Base-by-base conservation (phyloP, 2,329 filamentous ascomycete species). In the Lecanosticta acicola region DNA sequence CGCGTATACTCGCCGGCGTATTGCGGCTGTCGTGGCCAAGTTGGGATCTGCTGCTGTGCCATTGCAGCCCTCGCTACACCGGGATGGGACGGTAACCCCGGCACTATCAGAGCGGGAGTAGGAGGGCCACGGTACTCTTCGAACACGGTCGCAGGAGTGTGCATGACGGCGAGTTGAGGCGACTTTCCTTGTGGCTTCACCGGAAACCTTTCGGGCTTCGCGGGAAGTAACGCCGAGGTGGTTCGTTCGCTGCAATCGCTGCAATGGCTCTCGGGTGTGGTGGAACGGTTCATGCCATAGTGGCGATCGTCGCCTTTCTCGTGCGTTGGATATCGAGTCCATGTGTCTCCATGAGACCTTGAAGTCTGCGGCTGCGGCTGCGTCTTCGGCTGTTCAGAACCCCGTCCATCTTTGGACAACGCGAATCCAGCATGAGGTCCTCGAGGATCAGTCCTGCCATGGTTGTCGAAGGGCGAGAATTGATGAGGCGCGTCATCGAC, bases 141-240 rank as follows among this genome's bases (percentile, higher is more conserved):
- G 35, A 66, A 64, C 2, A 64, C 46, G 11, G 63, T 65, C 11
- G 54, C 57, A 33, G 54, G 54, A 7, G 58, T 61, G n/a, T 50
- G 48, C 8, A 53, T 34, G 13, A 41, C 54, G 11, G 50, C 46
- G 8, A 47, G 51, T 40, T 54, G 45, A 3, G 54, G 41, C 32
- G 58, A 54, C 35, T 45, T 53, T 11, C 16, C 32, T 14, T 48
- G 46, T 14, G 48, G 49, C 24, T 44, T 51, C 4, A 45, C 52
- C 17, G 48, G 50, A 14, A 43, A 49, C 16, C 47, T 39, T 1
- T 47, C 46, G 11, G 60, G 62, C 43, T 56, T 63, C 4, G 62
- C 61, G 2, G 63, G 64, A n/a, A 66, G 48, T 3, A 65, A 46
- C 41, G 59, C 59, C 3, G 64, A 65, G 5, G 58, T 32, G 2